A percentile compares a stretch with the other conserved stretches of the same genome.
These are phyloP conservation scores for Paramecium tetraurelia DNA, from an alignment of 73 alveolate species.

Conservation along the genomic window DNA sequence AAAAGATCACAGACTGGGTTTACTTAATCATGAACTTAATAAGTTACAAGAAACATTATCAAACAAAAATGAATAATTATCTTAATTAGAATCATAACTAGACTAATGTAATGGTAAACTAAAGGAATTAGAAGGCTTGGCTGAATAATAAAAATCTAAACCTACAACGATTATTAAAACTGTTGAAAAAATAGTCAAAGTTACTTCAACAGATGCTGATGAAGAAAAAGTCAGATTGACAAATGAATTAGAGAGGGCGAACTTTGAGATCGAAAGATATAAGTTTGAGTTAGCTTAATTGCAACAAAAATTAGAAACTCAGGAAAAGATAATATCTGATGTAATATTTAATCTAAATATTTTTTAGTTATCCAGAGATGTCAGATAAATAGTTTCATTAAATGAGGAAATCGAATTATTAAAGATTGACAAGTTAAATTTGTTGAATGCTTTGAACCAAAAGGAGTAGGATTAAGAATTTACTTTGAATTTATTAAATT, in stretches of 20 bases:
- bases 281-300: not conserved
- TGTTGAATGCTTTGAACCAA: not conserved
- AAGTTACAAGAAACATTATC: not conserved
- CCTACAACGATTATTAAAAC: not conserved
- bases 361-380: constrained; percentile 1
- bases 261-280: not conserved
- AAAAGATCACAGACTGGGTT: constrained; percentile 26
- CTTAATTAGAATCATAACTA: not conserved
- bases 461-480: not conserved
- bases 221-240: not conserved
- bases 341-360: not conserved
- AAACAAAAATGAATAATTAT: not conserved
- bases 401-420: not conserved
- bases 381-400: not conserved
- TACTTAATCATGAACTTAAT: not conserved
- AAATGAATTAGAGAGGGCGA: not conserved
- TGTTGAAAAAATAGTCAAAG: not conserved
- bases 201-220: not conserved
- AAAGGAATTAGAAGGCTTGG: not conserved
- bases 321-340: not conserved
- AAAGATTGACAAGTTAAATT: not conserved
- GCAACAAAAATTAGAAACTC: not conserved
- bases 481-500: not conserved
- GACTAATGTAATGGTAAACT: not conserved
- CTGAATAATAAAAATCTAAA: not conserved